Evolutionary conservation across 2,329 filamentous ascomycete species (phyloP), one percentile per base, ranked within the genome.

Genomic region (Juglanconis juglandina): DNA sequence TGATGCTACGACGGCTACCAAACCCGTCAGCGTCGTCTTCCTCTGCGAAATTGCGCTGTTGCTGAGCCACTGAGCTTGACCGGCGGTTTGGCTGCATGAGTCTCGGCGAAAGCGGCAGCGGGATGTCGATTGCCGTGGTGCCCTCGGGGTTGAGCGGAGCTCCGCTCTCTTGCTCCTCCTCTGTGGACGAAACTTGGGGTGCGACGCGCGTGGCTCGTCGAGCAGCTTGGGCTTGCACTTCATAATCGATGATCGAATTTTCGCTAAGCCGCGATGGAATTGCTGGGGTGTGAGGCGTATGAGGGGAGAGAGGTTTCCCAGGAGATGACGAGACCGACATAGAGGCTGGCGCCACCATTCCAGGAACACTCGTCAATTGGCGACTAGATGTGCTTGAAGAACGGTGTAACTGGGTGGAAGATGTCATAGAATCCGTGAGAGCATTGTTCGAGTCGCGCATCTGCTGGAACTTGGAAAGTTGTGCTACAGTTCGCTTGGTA

Each of bases 251-350:
- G 62, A 95, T 91, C 55, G 91, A 95, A 69, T 96, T 93, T 64
- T 95, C 92, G 70, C 92, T 96, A 30, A 99, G 78, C n/a, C 95
- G 85, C 7, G 93, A 97, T 24, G 94, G 94, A 34, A 98, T 92
- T 10, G 93, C 92, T 4, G 95, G 95, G 0, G 92, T 96, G 69
- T 98, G 93, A 1, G 93, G 92, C 0, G 91, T 96, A 70, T 94
- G 92, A 9, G 90, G 92, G 3, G 92, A 96, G 17, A 96, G 84
- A 0, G 92, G 91, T 68, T 96, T 96, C 59, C 90, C 91, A 1
- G 93, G 93, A 9, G 93, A 97, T 0, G 92, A 94, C 1, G 91
- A 94, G 10, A 88, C 88, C 4, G 93, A 97, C 65, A 92, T 80
- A 0, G 90, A 92, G 4, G 88, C 89, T 1, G 92, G 81, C 56